Conservation (phyloP, 2,329 filamentous ascomycete species). For the Botrytis pseudocinerea region DNA sequence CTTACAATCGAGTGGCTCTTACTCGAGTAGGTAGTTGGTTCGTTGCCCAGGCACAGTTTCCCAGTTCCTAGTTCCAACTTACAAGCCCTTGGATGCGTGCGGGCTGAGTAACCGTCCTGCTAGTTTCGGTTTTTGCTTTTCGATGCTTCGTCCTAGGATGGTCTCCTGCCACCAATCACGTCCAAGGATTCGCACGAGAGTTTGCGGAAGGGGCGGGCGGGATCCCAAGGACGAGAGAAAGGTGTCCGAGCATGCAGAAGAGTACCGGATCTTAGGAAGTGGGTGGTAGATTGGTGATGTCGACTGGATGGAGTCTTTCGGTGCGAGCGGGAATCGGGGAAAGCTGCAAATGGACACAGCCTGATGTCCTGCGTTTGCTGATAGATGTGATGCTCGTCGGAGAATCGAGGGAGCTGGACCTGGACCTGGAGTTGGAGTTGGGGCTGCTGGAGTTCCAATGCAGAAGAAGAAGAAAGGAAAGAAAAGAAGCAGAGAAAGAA, state of each 20-base stretch:
- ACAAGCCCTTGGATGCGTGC: neutral
- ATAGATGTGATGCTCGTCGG: neutral
- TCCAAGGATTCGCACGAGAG: neutral
- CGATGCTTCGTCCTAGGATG: neutral
- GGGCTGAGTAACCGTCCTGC: conserved; percentile 12
- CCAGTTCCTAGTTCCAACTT: neutral
- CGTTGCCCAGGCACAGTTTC: neutral
- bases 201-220: conserved; percentile 5
- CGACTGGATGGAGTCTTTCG: neutral
- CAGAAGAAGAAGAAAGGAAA: no score
- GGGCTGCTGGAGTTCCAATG: neutral
- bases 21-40: neutral
- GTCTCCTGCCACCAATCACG: neutral
- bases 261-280: neutral
- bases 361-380: neutral
- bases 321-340: neutral
- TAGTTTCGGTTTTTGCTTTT: conserved; percentile 9
- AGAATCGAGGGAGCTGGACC: neutral
- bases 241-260: conserved; percentile 2
- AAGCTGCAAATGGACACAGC: neutral
- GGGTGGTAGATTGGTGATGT: neutral
- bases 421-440: no score
- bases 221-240: neutral
- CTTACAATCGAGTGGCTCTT: neutral
- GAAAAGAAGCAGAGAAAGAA: neutral